Evolutionary conservation across 768 basidiomycete species (phyloP).

Genomic region (Butyriboletus loyo): DNA sequence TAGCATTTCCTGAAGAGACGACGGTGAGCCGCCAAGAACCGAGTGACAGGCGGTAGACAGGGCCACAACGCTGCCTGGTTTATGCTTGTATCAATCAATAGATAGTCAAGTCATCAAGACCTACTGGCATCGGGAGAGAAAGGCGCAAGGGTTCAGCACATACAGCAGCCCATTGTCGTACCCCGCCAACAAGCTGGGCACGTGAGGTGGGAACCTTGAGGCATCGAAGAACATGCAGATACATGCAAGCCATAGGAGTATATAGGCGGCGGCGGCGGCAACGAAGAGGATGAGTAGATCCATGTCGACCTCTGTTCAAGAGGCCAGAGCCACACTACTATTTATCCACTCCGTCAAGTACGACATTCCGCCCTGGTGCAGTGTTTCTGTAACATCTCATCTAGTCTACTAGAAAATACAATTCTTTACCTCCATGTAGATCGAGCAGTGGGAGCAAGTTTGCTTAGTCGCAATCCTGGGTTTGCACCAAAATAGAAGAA

Average conservation of each 20-base stretch:
- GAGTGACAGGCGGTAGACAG: constrained; percentile 16
- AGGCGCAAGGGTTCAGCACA: constrained; percentile 10
- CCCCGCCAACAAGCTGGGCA: constrained; percentile 12
- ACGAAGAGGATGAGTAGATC: neutral
- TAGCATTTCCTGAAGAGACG: constrained; percentile 12
- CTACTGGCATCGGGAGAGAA: constrained; percentile 22
- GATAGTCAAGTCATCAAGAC: neutral
- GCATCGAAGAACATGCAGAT: neutral
- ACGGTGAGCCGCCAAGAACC: constrained; percentile 16
- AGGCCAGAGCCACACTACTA: neutral
- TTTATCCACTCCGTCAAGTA: constrained; percentile 1
- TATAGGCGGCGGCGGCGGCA: neutral
- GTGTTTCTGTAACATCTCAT: neutral
- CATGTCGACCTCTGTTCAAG: neutral
- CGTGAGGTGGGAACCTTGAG: neutral
- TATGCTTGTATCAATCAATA: neutral
- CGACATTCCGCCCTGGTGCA: neutral
- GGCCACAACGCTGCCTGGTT: constrained; percentile 14
- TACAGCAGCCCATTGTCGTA: constrained; percentile 16
- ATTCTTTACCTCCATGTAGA: no score
- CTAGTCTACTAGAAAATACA: no score
- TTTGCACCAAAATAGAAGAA: no score
- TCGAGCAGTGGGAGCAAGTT: no score
- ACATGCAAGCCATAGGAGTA: neutral
- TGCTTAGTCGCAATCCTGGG: no score